Evolutionary conservation across 495 filamentous ascomycete genomes (phyloP), one percentile per base, ranked within the genome.

Genomic region (Daldinia vernicosa): DNA sequence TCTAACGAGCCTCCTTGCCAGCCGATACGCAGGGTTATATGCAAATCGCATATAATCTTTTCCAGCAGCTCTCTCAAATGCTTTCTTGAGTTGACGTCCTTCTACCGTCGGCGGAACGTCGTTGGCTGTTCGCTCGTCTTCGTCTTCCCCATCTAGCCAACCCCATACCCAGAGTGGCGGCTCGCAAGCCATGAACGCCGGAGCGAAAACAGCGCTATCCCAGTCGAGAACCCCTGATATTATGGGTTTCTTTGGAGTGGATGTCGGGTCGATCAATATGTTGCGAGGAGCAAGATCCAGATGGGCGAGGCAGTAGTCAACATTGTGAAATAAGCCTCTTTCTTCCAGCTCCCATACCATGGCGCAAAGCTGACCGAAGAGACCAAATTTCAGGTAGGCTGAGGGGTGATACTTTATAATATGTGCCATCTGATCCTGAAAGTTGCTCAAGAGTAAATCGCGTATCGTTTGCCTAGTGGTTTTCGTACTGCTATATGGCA

Each of bases 21-120:
- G 8, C 1, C 43, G 17, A 12, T 47, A 47, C 8, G 9, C 43
- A 11, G 43, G 43, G 0, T 19, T 2, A 22, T 47, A 24, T 11
- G 43, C 43, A 9, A 47, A 47, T 11, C 17, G 43, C 17, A 9
- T 12, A 47, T 47, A 47, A 0, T 4, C 9, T 4, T 12, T 22
- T 12, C 43, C 43, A 4, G 43, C 43, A 12, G 43, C 43, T 5
- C 6, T 22, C 14, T 80, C 79, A 32, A 86, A 65, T 3, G 83
- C 78, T 76, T 76, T 81, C 77, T 85, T 83, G 45, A 83, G 28
- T 30, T 63, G 15, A 0, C 35, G 22, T n/a, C 4, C 30, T 53
- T 63, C 45, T 1, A 19, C 51, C 2, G 59, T 52, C 4, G 43
- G 30, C 7, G 59, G 59, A 12, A 17, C 33, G 6, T 58, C 11